Evolutionary conservation across 129 eudicot species (phyloP), one percentile per base, ranked within the genome.

Genomic region (Helichrysum umbraculigerum): DNA sequence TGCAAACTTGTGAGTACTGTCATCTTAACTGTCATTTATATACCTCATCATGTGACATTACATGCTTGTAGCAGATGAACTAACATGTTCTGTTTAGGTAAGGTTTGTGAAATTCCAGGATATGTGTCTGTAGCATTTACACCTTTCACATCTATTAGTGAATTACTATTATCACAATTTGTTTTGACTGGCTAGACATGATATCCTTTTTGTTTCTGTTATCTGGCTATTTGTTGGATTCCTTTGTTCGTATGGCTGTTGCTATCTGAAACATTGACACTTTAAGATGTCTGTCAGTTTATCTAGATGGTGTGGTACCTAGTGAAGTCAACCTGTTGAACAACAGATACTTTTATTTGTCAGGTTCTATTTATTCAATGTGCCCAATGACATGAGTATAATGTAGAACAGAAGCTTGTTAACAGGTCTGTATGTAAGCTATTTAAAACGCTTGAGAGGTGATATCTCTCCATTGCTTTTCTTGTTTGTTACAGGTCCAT

Each of bases 1-100:
- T 92, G 97, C 82, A 92, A 92, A 86, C 88, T 92, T 81, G 97
- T 92, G 86, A 74, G 97, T 85, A 25, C 21, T 35, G 52, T 54
- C 16, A 37, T 9, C 16, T 63, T 21, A 25, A 66, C 64, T 4
- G 17, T 51, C 10, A 17, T 6, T 19, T 16, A 64, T 61, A 9
- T 67, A 1, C 7, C 71, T 11, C 42, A 3, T 67, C 61, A 68
- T 29, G 17, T 52, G 12, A 29, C 57, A 25, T 76, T 63, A 59
- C 64, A 75, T 66, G 44, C 33, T 10, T 29, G 29, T 28, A 70
- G 56, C 22, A 37, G 29, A 76, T 8, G 21, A 34, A 25, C 62
- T 79, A 65, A 51, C 12, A 14, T 47, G 29, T 16, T 41, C 47
- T 62, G 28, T 30, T 74, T 74, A 39, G 78, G 7, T 41, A 35